Conservation (phyloP, 148 eudicot genomes). For the Oxyria digyna region DNA sequence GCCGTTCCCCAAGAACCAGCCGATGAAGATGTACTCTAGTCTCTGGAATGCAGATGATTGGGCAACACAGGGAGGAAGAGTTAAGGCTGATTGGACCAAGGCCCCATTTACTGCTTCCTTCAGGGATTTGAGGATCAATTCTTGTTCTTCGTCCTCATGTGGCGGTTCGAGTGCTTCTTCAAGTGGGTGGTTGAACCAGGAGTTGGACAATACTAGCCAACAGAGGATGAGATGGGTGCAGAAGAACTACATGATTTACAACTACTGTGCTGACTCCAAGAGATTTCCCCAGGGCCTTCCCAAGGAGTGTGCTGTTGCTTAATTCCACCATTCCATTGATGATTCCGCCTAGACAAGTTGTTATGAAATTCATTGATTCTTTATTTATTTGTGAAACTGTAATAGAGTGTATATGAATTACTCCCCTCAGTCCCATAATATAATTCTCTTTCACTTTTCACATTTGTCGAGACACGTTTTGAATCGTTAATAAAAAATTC, state of each 20-base stretch:
- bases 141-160: slow-evolving; percentile 13
- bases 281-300: slow-evolving; percentile 33
- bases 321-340: neutral
- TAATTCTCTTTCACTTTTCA: no score
- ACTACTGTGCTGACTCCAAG: slow-evolving; percentile 23
- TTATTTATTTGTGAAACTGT: neutral
- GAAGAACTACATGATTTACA: slow-evolving; percentile 29
- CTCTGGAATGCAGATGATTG: slow-evolving; percentile 9
- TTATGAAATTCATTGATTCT: slow-evolving; percentile 6
- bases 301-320: slow-evolving; percentile 13
- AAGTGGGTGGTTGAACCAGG: slow-evolving; percentile 20
- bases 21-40: slow-evolving; percentile 12
- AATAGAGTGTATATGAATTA: neutral
- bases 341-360: neutral
- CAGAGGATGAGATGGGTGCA: slow-evolving; percentile 23
- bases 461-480: no score
- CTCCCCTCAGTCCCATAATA: no score
- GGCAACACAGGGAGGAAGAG: slow-evolving; percentile 25
- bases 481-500: no score
- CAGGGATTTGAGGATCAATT: slow-evolving; percentile 18
- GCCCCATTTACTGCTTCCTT: slow-evolving; percentile 30
- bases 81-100: slow-evolving; percentile 23
- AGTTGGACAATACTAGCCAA: slow-evolving; percentile 13
- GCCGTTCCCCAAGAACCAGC: slow-evolving; percentile 9
- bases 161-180: neutral